Evolutionary conservation across 1,284 basidiomycete species (phyloP).

Genomic region (Pyrrhoderma lamaoense): DNA sequence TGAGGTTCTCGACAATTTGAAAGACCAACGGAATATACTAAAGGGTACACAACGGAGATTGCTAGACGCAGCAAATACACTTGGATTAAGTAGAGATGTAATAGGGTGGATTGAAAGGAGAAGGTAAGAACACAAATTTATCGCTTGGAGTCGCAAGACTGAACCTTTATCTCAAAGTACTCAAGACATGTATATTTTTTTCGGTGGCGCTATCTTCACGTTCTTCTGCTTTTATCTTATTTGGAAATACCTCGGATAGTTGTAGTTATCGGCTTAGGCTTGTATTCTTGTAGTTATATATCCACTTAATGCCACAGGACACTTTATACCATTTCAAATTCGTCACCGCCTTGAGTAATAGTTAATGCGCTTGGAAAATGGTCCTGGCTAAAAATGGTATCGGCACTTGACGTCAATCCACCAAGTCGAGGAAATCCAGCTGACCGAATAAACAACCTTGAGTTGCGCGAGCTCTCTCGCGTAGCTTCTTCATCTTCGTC

Average conservation of each 20-base stretch:
- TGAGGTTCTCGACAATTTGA: constrained; percentile 82
- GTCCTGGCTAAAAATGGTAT: constrained; percentile 2
- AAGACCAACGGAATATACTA: constrained; percentile 85
- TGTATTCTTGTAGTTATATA: no score
- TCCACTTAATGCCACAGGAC: no score
- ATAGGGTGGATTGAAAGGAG: constrained; percentile 93
- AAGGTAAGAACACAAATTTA: constrained; percentile 47
- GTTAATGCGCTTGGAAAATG: not conserved
- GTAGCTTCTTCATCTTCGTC: not conserved
- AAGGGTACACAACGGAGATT: constrained; percentile 85
- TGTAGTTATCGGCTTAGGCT: not conserved
- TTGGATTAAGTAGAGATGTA: constrained; percentile 86
- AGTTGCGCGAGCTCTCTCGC: constrained; percentile 4
- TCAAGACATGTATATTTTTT: constrained; percentile 90
- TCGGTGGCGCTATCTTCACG: constrained; percentile 76
- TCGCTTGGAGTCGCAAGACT: not conserved
- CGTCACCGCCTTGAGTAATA: not conserved
- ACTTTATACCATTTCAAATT: not conserved
- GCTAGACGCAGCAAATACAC: constrained; percentile 83
- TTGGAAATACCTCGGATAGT: constrained; percentile 78
- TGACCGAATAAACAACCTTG: not conserved
- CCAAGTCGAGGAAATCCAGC: not conserved
- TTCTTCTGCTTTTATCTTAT: constrained; percentile 89
- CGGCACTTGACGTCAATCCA: not conserved
- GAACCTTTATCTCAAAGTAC: constrained; percentile 43